Conservation (phyloP, 2,329 filamentous ascomycete genomes). For the Colletotrichum shisoi region DNA sequence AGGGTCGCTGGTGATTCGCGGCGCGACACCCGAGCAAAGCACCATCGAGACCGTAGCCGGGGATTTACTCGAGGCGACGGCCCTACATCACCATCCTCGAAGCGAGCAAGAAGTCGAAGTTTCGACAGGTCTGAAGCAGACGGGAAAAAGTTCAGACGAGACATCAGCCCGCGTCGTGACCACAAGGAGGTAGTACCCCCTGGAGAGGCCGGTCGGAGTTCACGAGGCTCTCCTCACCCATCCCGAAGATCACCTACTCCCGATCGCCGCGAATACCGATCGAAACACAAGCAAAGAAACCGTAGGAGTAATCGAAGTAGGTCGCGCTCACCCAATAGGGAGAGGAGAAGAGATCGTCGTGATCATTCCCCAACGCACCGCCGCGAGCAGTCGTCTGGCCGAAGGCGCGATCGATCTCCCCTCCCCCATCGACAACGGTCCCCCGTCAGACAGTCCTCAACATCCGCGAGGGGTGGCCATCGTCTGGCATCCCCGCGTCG, state of each 20-base stretch:
- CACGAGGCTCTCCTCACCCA: slow-evolving; percentile 26
- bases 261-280: slow-evolving; percentile 25
- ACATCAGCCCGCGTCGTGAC: slow-evolving; percentile 36
- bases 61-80: slow-evolving; percentile 32
- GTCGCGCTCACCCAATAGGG: slow-evolving; percentile 36
- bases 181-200: slow-evolving; percentile 22
- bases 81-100: slow-evolving; percentile 30
- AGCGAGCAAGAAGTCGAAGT: slow-evolving; percentile 38
- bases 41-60: slow-evolving; percentile 33
- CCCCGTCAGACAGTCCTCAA: slow-evolving; percentile 20
- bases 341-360: slow-evolving; percentile 20
- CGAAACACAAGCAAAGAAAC: slow-evolving; percentile 29
- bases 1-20: slow-evolving; percentile 33
- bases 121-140: slow-evolving; percentile 8
- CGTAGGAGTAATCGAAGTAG: slow-evolving; percentile 34
- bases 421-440: slow-evolving; percentile 26
- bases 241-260: slow-evolving; percentile 31
- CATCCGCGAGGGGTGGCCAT: slow-evolving; percentile 18
- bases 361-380: slow-evolving; percentile 27
- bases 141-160: slow-evolving; percentile 31
- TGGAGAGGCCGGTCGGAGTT: slow-evolving; percentile 12
- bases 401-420: slow-evolving; percentile 34
- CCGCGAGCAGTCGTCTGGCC: slow-evolving; percentile 28
- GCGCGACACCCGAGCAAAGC: slow-evolving; percentile 32
- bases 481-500: slow-evolving; percentile 30